Evolutionary conservation across 169 alveolate genomes (phyloP), one percentile per base, ranked within the genome.

Genomic region (Plasmodium malariae): DNA sequence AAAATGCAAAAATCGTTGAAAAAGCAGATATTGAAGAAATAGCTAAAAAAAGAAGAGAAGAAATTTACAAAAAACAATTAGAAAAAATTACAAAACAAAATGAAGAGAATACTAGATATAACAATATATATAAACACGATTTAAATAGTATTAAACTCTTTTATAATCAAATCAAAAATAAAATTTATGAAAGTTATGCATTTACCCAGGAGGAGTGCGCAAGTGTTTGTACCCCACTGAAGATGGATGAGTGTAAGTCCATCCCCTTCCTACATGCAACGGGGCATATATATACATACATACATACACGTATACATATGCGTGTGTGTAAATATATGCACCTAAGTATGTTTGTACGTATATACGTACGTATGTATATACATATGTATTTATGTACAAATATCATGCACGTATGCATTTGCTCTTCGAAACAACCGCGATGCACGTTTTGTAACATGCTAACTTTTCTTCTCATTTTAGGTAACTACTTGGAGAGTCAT

Each of bases 1-100:
- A 85, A 85, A 85, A 85, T 69, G 92, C 87, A 11, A 85, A 85
- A 57, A 85, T 85, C 57, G 74, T 70, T n/a, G 92, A 85, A 40
- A 85, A 69, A 57, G n/a, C 43, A 60, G 92, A 85, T 45, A 69
- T 68, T 2, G 92, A 85, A 60, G 92, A 85, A 85, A 43, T 68
- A 11, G 40, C 87, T 0, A 85, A 68, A 48, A 85, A 70, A 60
- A 85, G 49, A 21, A 57, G 76, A 69, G 87, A 85, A 69, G 92
- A 85, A 43, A 9, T 85, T 9, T 70, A 85, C 30, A 60, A 57
- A 85, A 70, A 68, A 45, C 92, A 85, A 19, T 32, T 85, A 30
- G 87, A 85, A 17, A 85, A 85, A 85, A 85, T 85, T 7, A 55
- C 62, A n/a, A 85, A 59, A 49, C 37, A 45, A 54, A 85, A 85